Conservation (phyloP, 768 basidiomycete genomes). For the Kwoniella shandongensis region DNA sequence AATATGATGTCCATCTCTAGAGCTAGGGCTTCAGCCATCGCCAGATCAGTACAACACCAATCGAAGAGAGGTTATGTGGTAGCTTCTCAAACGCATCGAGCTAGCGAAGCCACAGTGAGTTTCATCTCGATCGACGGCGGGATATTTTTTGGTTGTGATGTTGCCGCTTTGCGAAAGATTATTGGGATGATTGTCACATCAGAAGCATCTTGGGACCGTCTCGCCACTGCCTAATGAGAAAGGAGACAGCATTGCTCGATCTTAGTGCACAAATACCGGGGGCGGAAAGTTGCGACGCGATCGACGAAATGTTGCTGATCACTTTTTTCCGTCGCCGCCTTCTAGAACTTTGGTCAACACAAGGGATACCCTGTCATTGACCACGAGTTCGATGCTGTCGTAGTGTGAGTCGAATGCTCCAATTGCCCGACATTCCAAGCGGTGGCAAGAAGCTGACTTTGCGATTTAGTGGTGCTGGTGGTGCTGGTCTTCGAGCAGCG, state of each 20-base stretch:
- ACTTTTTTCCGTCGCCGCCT: too few relatives aligned
- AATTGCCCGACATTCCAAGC: too few relatives aligned
- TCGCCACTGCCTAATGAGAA: too few relatives aligned
- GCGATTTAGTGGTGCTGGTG: constrained; percentile 96
- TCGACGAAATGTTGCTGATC: constrained; percentile 4
- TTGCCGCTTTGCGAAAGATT: not conserved
- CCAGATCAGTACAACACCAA: constrained; percentile 6
- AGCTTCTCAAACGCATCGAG: constrained; percentile 43
- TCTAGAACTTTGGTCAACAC: constrained; percentile 49
- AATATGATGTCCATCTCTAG: constrained; percentile 24
- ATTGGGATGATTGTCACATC: too few relatives aligned
- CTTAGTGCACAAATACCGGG: too few relatives aligned
- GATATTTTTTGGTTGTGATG: not conserved
- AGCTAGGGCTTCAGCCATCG: constrained; percentile 7
- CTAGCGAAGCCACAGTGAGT: constrained; percentile 50
- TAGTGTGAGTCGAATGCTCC: constrained; percentile 69
- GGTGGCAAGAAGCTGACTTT: too few relatives aligned
- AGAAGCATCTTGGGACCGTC: too few relatives aligned
- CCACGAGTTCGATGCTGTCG: constrained; percentile 97
- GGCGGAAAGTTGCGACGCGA: constrained; percentile 4
- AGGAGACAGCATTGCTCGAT: too few relatives aligned
- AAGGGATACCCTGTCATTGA: constrained; percentile 85
- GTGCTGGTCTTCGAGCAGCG: constrained; percentile 95
- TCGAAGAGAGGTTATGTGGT: constrained; percentile 32
- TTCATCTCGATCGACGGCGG: not conserved